Conservation (phyloP, 1,284 basidiomycete species). For the Austroboletus niveus region DNA sequence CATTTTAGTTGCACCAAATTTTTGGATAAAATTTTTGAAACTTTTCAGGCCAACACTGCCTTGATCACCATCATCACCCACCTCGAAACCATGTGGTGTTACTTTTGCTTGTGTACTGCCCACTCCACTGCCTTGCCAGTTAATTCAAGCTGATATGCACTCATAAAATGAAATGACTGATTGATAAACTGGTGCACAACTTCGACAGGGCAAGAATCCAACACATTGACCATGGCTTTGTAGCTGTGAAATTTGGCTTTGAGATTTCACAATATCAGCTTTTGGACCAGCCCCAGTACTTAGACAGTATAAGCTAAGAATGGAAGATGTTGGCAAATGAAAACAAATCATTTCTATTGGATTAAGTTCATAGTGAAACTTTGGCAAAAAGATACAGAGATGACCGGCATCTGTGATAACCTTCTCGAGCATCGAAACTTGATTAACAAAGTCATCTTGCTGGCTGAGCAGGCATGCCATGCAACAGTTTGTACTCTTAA, state of each 20-base stretch:
- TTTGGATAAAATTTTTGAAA: too few relatives aligned
- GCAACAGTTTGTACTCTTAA: slow-evolving; percentile 25
- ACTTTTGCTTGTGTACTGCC: background rate
- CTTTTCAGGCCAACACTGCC: too few relatives aligned
- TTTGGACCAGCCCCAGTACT: slow-evolving; percentile 32
- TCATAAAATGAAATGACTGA: slow-evolving; percentile 8
- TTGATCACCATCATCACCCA: background rate
- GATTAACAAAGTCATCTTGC: slow-evolving; percentile 12
- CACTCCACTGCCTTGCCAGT: background rate
- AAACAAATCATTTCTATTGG: slow-evolving; percentile 8
- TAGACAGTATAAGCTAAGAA: too few relatives aligned
- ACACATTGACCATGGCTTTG: slow-evolving; percentile 20
- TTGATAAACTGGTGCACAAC: slow-evolving; percentile 25
- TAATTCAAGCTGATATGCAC: background rate
- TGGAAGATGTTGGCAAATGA: too few relatives aligned
- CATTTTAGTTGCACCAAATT: too few relatives aligned
- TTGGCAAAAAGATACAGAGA: slow-evolving; percentile 23
- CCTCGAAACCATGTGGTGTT: background rate
- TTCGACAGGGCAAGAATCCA: slow-evolving; percentile 12
- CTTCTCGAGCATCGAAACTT: slow-evolving; percentile 13
- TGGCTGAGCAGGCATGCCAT: slow-evolving; percentile 22
- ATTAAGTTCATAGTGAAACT: slow-evolving; percentile 28
- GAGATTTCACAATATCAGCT: slow-evolving; percentile 25
- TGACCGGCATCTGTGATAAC: slow-evolving; percentile 14
- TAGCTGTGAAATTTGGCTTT: slow-evolving; percentile 27